phyloP scores from a whole-genome alignment of 2,329 filamentous ascomycete species.

The Fusarium keratoplasticum region DNA sequence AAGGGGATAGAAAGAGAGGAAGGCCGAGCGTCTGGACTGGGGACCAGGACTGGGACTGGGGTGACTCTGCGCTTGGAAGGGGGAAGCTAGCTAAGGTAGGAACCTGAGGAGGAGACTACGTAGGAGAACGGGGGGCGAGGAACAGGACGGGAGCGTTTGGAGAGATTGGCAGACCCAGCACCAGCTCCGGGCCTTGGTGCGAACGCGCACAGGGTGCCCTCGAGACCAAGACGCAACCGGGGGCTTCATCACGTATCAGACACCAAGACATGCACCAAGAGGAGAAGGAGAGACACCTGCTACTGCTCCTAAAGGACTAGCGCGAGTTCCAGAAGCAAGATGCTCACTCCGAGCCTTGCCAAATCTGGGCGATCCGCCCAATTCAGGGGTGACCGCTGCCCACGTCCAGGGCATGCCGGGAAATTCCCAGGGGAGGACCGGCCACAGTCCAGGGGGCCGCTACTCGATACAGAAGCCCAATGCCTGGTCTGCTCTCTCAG shows the following conservation, averaged over 20 bases:
- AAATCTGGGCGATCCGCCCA: slow-evolving; percentile 12
- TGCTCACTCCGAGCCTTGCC: slow-evolving; percentile 9
- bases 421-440: slow-evolving; percentile 22
- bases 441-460: slow-evolving; percentile 21
- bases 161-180: slow-evolving; percentile 30
- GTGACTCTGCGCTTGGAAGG: slow-evolving; percentile 20
- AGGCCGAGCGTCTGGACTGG: slow-evolving; percentile 39
- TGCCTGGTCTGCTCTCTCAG: not conserved
- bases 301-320: slow-evolving; percentile 21
- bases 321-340: slow-evolving; percentile 20
- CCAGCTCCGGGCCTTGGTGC: slow-evolving; percentile 15
- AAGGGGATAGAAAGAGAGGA: slow-evolving; percentile 43
- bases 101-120: slow-evolving; percentile 17
- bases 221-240: slow-evolving; percentile 30
- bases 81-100: slow-evolving; percentile 17
- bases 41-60: slow-evolving; percentile 28
- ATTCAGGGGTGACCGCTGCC: slow-evolving; percentile 12
- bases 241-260: slow-evolving; percentile 7
- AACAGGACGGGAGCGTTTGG: slow-evolving; percentile 8
- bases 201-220: slow-evolving; percentile 26
- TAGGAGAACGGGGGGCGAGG: slow-evolving; percentile 9
- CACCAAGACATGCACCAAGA: slow-evolving; percentile 20
- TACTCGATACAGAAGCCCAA: slow-evolving; percentile 5
- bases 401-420: slow-evolving; percentile 13
- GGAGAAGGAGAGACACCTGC: slow-evolving; percentile 23